Evolutionary conservation across 345 rosid species (phyloP).

Genomic region (Excoecaria cochinchinensis): DNA sequence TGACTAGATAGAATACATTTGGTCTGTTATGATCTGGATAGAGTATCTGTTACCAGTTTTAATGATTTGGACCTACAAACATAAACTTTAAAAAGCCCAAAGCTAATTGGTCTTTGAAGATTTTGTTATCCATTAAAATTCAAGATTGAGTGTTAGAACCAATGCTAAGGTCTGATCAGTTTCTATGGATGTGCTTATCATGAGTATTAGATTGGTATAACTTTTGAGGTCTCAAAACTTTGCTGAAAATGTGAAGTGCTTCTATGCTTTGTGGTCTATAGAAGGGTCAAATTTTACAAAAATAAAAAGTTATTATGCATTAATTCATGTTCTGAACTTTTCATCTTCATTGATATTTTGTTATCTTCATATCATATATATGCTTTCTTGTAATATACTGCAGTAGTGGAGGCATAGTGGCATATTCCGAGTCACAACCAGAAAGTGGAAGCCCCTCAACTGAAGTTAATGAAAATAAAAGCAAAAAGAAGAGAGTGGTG

Average conservation of each 20-base stretch:
- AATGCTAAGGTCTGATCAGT: not conserved
- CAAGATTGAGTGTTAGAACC: too few relatives aligned
- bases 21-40: too few relatives aligned
- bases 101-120: too few relatives aligned
- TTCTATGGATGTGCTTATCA: not conserved
- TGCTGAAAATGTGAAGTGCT: too few relatives aligned
- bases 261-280: not conserved
- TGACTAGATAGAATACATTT: too few relatives aligned
- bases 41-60: too few relatives aligned
- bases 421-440: slow-evolving; percentile 60
- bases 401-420: slow-evolving; percentile 74
- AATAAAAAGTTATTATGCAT: not conserved
- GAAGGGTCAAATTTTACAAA: not conserved
- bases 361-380: not conserved
- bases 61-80: too few relatives aligned
- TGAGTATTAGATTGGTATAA: not conserved
- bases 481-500: slow-evolving; percentile 69
- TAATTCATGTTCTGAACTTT: not conserved
- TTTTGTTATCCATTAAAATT: too few relatives aligned
- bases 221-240: not conserved
- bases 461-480: slow-evolving; percentile 34
- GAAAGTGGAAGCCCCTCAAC: slow-evolving; percentile 24
- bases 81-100: too few relatives aligned
- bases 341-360: not conserved
- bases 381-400: slow-evolving; percentile 19